A percentile compares a stretch with the other conserved stretches of the same genome.
phyloP scores from a whole-genome alignment of 805 yeast species.

The Wickerhamomyces strasburgensis region DNA sequence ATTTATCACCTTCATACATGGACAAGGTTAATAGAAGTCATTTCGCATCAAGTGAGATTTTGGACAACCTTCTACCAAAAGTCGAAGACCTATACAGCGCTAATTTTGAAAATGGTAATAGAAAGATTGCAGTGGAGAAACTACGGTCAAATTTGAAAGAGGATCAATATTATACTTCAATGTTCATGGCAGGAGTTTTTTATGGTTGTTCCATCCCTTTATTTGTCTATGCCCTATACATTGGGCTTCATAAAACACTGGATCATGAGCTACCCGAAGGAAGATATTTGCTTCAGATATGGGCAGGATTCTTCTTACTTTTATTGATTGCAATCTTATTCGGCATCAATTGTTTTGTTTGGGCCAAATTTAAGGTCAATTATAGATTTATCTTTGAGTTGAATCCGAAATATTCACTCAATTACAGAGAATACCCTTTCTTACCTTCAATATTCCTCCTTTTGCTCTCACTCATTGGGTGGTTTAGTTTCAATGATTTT shows the following conservation, averaged over 20 bases:
- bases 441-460: slow-evolving; percentile 58
- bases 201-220: slow-evolving; percentile 72
- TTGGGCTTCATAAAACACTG: slow-evolving; percentile 41
- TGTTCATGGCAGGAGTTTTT: slow-evolving; percentile 61
- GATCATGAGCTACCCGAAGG: slow-evolving; percentile 49
- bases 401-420: slow-evolving; percentile 59
- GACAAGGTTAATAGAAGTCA: slow-evolving; percentile 51
- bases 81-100: slow-evolving; percentile 65
- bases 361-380: slow-evolving; percentile 74
- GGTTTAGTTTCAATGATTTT: slow-evolving; percentile 71
- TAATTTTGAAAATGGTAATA: slow-evolving; percentile 65
- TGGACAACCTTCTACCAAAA: slow-evolving; percentile 58
- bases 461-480: slow-evolving; percentile 53
- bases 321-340: slow-evolving; percentile 58
- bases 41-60: slow-evolving; percentile 56
- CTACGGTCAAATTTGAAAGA: slow-evolving; percentile 44
- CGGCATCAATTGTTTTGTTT: slow-evolving; percentile 63
- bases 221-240: slow-evolving; percentile 50
- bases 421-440: slow-evolving; percentile 60
- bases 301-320: slow-evolving; percentile 85
- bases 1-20: slow-evolving; percentile 45
- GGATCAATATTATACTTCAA: slow-evolving; percentile 33
- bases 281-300: slow-evolving; percentile 65
- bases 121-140: slow-evolving; percentile 64
- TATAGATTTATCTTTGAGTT: slow-evolving; percentile 91